Evolutionary conservation across 2,329 filamentous ascomycete genomes (phyloP).

Genomic region (Xylaria digitata): DNA sequence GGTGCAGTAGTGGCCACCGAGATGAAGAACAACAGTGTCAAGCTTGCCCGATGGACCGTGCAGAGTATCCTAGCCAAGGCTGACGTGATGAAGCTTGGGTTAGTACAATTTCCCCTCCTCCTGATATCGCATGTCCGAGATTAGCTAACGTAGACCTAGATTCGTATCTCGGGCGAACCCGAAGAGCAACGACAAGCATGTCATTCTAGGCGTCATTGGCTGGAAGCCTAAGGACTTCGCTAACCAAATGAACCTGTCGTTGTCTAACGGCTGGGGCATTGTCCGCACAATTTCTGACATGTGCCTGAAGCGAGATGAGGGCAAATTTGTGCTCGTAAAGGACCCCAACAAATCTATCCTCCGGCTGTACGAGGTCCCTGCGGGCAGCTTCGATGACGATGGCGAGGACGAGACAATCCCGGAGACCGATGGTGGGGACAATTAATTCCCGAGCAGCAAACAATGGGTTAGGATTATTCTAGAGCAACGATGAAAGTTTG

Average conservation of each 20-base stretch:
- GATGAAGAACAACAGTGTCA: conserved; percentile 99
- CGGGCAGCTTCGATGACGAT: conserved; percentile 90
- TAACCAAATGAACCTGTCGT: conserved; percentile 95
- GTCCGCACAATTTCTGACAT: conserved; percentile 98
- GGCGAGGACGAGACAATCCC: conserved; percentile 76
- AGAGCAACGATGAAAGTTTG: not conserved
- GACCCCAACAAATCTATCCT: conserved; percentile 98
- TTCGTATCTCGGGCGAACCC: conserved; percentile 96
- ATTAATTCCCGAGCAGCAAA: conserved; percentile 41
- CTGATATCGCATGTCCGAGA: not conserved
- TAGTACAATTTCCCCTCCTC: conserved; percentile 52
- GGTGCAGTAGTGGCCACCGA: conserved; percentile 98
- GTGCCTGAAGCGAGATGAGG: conserved; percentile 80
- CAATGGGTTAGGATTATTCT: not conserved
- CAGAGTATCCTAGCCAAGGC: conserved; percentile 97
- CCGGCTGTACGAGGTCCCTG: conserved; percentile 90
- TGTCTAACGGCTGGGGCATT: conserved; percentile 98
- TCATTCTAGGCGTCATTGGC: conserved; percentile 93
- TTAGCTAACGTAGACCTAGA: conserved; percentile 57
- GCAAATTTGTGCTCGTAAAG: conserved; percentile 84
- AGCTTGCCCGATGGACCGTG: conserved; percentile 96
- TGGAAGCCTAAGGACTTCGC: conserved; percentile 99
- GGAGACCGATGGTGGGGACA: conserved; percentile 52
- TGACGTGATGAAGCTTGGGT: conserved; percentile 99
- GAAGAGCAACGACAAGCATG: conserved; percentile 91